Percentiles rank a stretch among this genome's conserved stretches.
These are phyloP conservation scores for Pichia sp. DNA, from an alignment of 1,139 yeast species.

Conservation along the genomic window DNA sequence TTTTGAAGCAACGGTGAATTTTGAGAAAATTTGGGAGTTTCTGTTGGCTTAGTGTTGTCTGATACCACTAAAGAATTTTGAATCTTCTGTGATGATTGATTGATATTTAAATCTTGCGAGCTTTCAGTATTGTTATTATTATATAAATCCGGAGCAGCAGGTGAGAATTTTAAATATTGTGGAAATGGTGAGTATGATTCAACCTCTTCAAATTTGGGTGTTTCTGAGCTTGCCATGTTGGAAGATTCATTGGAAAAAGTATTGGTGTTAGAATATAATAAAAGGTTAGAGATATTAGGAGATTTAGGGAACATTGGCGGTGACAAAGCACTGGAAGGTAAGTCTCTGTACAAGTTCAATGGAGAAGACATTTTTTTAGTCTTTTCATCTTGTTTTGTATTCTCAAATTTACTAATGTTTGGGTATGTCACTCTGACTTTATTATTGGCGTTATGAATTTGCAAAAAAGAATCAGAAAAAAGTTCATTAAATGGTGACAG, in stretches of 20 bases:
- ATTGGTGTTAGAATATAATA: slow-evolving; percentile 1
- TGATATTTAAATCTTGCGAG: too few relatives aligned
- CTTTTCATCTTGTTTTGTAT: background rate
- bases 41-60: background rate
- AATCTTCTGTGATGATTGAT: background rate
- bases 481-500: slow-evolving; percentile 9
- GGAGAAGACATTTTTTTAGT: slow-evolving; percentile 3
- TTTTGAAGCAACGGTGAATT: too few relatives aligned
- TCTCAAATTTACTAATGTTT: background rate
- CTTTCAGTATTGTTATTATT: background rate
- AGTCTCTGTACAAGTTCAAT: slow-evolving; percentile 9
- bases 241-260: too few relatives aligned
- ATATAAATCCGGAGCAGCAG: background rate
- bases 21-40: too few relatives aligned
- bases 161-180: slow-evolving; percentile 4
- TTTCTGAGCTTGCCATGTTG: background rate
- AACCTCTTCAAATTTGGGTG: slow-evolving; percentile 7
- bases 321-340: slow-evolving; percentile 1
- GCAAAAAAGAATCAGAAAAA: slow-evolving; percentile 11
- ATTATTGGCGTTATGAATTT: background rate
- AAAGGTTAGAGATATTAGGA: slow-evolving; percentile 6
- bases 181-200: slow-evolving; percentile 3
- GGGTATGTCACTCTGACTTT: background rate
- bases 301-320: slow-evolving; percentile 8
- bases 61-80: too few relatives aligned